phyloP scores from a whole-genome alignment of 2,329 filamentous ascomycete genomes.

The Ophiostoma piceae region DNA sequence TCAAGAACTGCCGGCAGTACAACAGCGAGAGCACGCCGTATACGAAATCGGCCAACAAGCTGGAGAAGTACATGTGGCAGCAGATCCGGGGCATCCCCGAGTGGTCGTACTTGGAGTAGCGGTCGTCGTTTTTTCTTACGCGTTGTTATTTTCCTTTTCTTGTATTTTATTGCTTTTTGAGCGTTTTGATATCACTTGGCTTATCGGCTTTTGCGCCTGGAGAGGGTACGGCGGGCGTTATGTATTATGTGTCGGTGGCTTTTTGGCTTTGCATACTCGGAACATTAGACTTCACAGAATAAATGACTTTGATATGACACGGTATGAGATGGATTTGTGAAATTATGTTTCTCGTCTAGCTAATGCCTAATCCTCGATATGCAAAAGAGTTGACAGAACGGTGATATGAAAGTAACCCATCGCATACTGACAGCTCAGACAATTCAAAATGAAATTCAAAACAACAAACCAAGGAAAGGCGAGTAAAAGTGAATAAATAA shows the following conservation, averaged over 20 bases:
- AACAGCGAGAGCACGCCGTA: slow-evolving; percentile 95
- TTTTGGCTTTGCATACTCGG: background rate
- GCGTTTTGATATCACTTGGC: slow-evolving; percentile 1
- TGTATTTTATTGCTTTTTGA: background rate
- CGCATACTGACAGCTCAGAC: background rate
- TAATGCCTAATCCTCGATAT: background rate
- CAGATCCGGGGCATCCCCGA: slow-evolving; percentile 88
- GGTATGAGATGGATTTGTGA: background rate
- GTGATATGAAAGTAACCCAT: background rate
- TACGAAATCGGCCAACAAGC: slow-evolving; percentile 86
- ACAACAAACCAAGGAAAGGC: background rate
- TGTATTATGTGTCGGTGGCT: background rate
- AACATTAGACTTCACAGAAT: background rate
- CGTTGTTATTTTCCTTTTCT: background rate
- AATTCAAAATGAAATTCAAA: background rate
- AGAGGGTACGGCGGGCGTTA: background rate
- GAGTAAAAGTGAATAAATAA: background rate
- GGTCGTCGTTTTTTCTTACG: slow-evolving; percentile 31
- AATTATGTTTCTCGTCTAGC: background rate
- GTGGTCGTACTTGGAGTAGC: slow-evolving; percentile 64
- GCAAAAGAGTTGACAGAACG: background rate
- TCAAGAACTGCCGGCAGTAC: slow-evolving; percentile 91
- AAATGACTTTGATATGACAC: background rate
- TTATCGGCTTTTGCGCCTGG: background rate
- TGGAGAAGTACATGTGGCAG: slow-evolving; percentile 93